These are phyloP conservation scores for Wickerhamiella sorbophila DNA, from an alignment of 805 yeast genomes.

Conservation along the genomic window DNA sequence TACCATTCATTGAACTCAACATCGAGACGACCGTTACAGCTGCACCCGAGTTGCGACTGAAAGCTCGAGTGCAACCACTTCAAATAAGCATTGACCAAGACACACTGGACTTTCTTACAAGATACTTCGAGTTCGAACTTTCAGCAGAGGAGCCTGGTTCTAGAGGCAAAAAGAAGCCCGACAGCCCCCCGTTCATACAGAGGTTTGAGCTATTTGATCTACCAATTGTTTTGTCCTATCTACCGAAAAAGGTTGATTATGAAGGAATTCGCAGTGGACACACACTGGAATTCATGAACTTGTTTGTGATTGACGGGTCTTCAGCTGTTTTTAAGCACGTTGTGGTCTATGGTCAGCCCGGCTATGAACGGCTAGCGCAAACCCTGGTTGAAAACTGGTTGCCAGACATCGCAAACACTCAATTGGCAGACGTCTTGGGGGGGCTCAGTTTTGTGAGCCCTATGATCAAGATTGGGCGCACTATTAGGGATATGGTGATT, in stretches of 20 bases:
- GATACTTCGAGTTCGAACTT: constrained; percentile 75
- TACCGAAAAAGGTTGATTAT: constrained; percentile 79
- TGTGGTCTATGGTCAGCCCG: constrained; percentile 60
- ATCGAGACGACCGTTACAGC: constrained; percentile 1
- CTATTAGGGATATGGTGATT: constrained; percentile 56
- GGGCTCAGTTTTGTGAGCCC: constrained; percentile 78
- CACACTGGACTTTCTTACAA: constrained; percentile 64
- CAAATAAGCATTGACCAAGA: constrained; percentile 86
- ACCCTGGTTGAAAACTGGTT: constrained; percentile 62
- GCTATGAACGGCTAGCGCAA: constrained; percentile 45
- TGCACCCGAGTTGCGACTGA: constrained; percentile 7
- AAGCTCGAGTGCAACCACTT: constrained; percentile 43
- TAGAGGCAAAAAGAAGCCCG: constrained; percentile 13
- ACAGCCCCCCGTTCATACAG: constrained; percentile 36
- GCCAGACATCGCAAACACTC: constrained; percentile 75
- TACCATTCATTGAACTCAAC: background rate
- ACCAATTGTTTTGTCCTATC: constrained; percentile 66
- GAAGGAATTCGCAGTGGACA: constrained; percentile 77
- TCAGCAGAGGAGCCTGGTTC: constrained; percentile 11
- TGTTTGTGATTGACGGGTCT: constrained; percentile 80
- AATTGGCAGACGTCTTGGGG: constrained; percentile 62
- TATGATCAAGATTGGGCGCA: constrained; percentile 61
- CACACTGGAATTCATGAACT: constrained; percentile 72
- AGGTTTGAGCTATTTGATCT: constrained; percentile 38
- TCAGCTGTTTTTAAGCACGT: constrained; percentile 48